Percentiles rank a stretch among this genome's conserved stretches.
phyloP scores from a whole-genome alignment of 73 alveolate species.

The Symbiodinium natans region DNA sequence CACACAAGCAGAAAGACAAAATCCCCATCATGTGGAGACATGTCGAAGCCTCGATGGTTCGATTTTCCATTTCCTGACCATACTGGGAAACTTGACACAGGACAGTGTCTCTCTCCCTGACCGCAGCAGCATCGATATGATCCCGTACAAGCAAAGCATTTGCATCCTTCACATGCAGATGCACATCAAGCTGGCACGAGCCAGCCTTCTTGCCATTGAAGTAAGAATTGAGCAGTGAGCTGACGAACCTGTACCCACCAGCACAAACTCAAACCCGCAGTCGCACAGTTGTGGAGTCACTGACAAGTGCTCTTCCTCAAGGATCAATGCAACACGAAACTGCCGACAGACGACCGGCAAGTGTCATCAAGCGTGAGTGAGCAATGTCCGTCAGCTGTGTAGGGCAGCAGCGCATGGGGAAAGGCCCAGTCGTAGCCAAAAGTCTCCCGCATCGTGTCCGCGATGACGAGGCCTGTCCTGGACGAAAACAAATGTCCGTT shows the following conservation, averaged over 20 bases:
- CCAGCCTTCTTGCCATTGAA: constrained; percentile 59
- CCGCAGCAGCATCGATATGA: too few relatives aligned
- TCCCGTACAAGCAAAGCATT: not conserved
- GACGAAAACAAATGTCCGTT: not conserved
- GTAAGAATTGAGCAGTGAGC: constrained; percentile 59
- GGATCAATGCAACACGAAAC: too few relatives aligned
- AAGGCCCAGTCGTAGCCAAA: constrained; percentile 72
- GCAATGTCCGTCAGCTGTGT: too few relatives aligned
- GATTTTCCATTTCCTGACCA: constrained; percentile 41
- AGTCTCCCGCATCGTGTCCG: constrained; percentile 87
- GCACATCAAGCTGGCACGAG: not conserved
- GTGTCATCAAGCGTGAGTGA: too few relatives aligned
- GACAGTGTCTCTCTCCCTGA: too few relatives aligned
- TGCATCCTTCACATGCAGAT: not conserved
- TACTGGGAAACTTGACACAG: too few relatives aligned
- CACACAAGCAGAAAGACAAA: too few relatives aligned
- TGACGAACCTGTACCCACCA: constrained; percentile 23
- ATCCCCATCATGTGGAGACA: too few relatives aligned
- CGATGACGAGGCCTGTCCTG: constrained; percentile 82
- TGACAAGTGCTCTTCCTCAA: not conserved
- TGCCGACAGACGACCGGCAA: too few relatives aligned
- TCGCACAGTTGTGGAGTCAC: too few relatives aligned
- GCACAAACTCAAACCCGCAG: too few relatives aligned
- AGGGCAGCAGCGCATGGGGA: constrained; percentile 33
- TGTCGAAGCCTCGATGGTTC: constrained; percentile 7